Base-by-base conservation (phyloP, 1,139 yeast species). In the Fermentozyma sake region DNA sequence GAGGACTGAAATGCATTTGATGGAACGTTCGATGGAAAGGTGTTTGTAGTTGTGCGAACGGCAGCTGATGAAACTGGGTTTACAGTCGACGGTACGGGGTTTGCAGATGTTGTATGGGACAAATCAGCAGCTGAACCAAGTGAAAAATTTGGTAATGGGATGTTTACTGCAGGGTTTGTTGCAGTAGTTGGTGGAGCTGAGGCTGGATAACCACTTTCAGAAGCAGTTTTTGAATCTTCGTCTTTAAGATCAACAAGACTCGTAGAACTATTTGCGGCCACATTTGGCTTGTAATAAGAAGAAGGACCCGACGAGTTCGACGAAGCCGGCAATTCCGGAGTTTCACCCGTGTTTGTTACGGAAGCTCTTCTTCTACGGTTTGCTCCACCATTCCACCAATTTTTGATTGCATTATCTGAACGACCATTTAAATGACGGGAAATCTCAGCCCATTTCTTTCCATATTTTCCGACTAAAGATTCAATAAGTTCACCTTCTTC, bases 331-430 rank as follows among this genome's bases (percentile, higher is more conserved):
- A 27, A n/a, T n/a, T n/a, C n/a, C n/a, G n/a, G n/a, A n/a, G n/a
- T n/a, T n/a, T n/a, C n/a, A n/a, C n/a, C n/a, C n/a, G n/a, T n/a
- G n/a, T n/a, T n/a, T n/a, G n/a, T n/a, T n/a, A 36, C 27, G 11
- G 59, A 52, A 4, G 79, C 77, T 37, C 84, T 52, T 42, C 86
- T 68, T 39, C 94, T 61, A 35, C 93, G 68, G 46, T 82, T 84
- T 11, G 93, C 89, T 8, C 94, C 93, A 6, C 95, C 94, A 48
- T 87, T 87, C 96, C 95, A 87, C 96, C 96, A 87, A 57, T 86
- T 86, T 51, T 87, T 87, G 43, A 87, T 85, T 16, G 95, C 91
- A 53, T 87, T 87, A 55, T 87, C 96, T 11, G 85, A 74, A 30
- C 96, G 64, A 2, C 95, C 95, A 40, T 83, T 80, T 37, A 87